These are phyloP conservation scores for Penicillium janthinellum DNA, from an alignment of 2,329 filamentous ascomycete genomes.

Conservation along the genomic window DNA sequence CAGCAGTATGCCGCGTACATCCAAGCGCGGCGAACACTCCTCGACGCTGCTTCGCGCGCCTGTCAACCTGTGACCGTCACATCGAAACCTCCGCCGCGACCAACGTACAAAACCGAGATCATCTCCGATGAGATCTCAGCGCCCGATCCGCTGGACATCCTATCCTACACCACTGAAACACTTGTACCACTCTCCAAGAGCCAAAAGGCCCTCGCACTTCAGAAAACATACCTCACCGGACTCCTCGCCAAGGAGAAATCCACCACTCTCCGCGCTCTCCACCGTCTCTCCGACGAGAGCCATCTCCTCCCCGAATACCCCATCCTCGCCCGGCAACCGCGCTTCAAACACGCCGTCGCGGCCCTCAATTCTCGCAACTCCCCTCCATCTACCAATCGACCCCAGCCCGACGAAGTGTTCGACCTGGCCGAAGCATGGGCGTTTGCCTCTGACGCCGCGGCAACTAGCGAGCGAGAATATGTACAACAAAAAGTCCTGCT, in stretches of 20 bases:
- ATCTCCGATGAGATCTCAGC: constrained; percentile 19
- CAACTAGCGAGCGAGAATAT: constrained; percentile 33
- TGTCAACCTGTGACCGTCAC: constrained; percentile 36
- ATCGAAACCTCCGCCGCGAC: constrained; percentile 22
- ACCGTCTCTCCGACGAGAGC: constrained; percentile 46
- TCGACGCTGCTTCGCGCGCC: constrained; percentile 39
- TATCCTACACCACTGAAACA: constrained; percentile 37
- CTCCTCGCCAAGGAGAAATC: constrained; percentile 43
- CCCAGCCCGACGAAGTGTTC: constrained; percentile 35
- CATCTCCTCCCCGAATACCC: constrained; percentile 48
- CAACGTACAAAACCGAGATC: constrained; percentile 17
- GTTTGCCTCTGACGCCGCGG: constrained; percentile 42
- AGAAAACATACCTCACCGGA: constrained; percentile 41
- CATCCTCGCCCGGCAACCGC: constrained; percentile 37
- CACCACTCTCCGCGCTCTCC: constrained; percentile 38
- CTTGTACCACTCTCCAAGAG: constrained; percentile 39
- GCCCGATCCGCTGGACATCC: constrained; percentile 30
- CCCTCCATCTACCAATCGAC: constrained; percentile 17
- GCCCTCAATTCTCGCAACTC: constrained; percentile 28
- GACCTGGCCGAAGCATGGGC: constrained; percentile 43
- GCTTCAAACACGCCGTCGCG: constrained; percentile 38
- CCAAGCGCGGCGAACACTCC: constrained; percentile 37
- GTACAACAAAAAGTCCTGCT: constrained; percentile 37
- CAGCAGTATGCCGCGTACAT: constrained; percentile 42
- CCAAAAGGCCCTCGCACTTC: constrained; percentile 40